phyloP scores from a whole-genome alignment of 208 protist species.

The Acanthamoeba royreba region DNA sequence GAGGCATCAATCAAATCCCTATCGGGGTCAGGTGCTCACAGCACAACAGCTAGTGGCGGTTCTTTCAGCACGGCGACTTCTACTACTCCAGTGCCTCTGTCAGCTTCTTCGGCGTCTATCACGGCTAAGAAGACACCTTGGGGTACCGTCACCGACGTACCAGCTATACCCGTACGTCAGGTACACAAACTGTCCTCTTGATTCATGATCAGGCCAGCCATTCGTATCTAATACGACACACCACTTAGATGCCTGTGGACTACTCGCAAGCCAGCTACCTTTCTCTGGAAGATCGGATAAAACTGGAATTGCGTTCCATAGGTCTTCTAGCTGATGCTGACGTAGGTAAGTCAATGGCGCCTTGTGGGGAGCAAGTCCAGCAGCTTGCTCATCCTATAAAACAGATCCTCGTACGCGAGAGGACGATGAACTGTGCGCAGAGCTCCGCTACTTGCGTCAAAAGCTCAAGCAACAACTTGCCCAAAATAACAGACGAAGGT shows the following conservation, averaged over 20 bases:
- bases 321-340: background rate
- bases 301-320: background rate
- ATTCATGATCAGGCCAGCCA: too few relatives aligned
- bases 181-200: background rate
- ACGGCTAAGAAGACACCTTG: background rate
- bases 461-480: background rate
- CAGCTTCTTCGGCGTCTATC: background rate
- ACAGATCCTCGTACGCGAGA: background rate
- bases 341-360: background rate
- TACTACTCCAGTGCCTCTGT: background rate
- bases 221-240: too few relatives aligned
- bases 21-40: background rate
- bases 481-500: background rate
- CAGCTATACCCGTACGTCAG: background rate
- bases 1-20: background rate
- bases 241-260: background rate
- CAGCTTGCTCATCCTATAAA: too few relatives aligned
- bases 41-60: too few relatives aligned
- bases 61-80: background rate
- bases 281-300: background rate
- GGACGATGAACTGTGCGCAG: conserved; percentile 37
- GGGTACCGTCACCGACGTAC: background rate
- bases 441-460: background rate
- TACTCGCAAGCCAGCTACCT: conserved; percentile 13
- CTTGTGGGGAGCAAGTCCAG: background rate